Conservation (phyloP, 441 rosid species). For the Oxalis stricta region DNA sequence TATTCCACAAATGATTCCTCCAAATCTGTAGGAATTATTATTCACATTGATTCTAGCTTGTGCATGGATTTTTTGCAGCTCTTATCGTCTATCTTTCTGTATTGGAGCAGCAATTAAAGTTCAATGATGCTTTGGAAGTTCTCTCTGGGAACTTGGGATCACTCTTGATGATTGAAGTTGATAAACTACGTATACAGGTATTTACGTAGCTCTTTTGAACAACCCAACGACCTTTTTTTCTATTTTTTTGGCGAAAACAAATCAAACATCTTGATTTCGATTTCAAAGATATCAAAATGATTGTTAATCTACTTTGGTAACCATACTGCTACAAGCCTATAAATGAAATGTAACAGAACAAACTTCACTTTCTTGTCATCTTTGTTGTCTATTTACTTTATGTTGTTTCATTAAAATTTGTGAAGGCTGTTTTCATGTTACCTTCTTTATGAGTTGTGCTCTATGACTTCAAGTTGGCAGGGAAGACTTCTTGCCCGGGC, state of each 20-base stretch:
- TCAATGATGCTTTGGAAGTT: conserved; percentile 69
- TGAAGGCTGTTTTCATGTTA: conserved; percentile 1
- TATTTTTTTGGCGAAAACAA: neutral
- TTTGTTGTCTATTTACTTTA: neutral
- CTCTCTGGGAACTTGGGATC: conserved; percentile 83
- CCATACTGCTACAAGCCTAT: neutral
- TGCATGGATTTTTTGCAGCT: conserved; percentile 36
- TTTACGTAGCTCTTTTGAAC: no score
- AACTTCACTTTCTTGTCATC: neutral
- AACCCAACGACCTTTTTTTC: no score
- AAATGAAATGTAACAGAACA: no score
- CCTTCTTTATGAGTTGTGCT: conserved; percentile 28
- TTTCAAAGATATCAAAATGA: no score
- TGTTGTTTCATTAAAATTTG: conserved; percentile 1
- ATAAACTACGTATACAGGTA: conserved; percentile 89
- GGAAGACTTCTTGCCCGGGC: conserved; percentile 92
- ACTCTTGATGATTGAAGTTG: conserved; percentile 80
- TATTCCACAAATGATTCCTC: no score
- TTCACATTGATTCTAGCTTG: conserved; percentile 6
- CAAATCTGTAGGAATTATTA: neutral
- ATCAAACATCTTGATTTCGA: neutral
- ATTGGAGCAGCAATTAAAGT: conserved; percentile 83
- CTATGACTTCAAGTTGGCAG: conserved; percentile 95
- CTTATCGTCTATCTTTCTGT: conserved; percentile 81
- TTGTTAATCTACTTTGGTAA: neutral